phyloP scores from a whole-genome alignment of 352 stramenopile species.

The Salisapilia sapeloensis region DNA sequence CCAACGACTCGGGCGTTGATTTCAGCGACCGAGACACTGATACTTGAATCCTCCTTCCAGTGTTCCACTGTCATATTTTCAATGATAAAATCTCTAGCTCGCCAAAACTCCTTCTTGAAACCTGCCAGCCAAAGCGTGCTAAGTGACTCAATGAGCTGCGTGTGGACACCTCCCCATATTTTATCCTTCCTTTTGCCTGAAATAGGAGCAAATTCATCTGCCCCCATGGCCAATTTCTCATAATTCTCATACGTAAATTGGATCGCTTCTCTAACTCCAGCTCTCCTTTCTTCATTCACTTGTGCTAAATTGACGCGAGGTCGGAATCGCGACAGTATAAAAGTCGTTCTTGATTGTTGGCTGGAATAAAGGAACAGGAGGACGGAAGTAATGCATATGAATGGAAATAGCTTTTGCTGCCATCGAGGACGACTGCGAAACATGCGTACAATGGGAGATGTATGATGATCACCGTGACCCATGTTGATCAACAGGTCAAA shows the following conservation, averaged over 20 bases:
- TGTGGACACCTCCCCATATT: slow-evolving; percentile 33
- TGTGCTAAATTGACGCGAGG: too few species aligned
- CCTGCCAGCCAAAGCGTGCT: slow-evolving; percentile 87
- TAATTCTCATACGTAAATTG: slow-evolving; percentile 27
- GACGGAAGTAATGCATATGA: too few species aligned
- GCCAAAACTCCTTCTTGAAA: slow-evolving; percentile 8
- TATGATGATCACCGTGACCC: too few species aligned
- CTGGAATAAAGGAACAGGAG: too few species aligned
- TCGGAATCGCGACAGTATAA: too few species aligned
- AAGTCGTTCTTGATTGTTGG: too few species aligned
- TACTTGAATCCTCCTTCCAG: not conserved
- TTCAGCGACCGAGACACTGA: slow-evolving; percentile 1
- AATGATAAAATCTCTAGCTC: not conserved
- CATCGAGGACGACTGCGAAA: too few species aligned
- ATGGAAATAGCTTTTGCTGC: too few species aligned
- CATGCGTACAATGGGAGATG: too few species aligned
- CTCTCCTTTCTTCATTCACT: not conserved
- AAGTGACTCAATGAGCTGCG: slow-evolving; percentile 70
- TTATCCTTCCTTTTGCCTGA: slow-evolving; percentile 17
- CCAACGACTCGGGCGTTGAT: not conserved
- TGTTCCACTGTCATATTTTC: not conserved
- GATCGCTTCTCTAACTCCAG: slow-evolving; percentile 2
- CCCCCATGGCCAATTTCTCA: slow-evolving; percentile 67
- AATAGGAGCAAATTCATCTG: slow-evolving; percentile 72
- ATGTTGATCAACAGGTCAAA: too few species aligned